These are phyloP conservation scores for Cryptococcus amylolentus DNA, from an alignment of 1,284 basidiomycete genomes.

Conservation along the genomic window DNA sequence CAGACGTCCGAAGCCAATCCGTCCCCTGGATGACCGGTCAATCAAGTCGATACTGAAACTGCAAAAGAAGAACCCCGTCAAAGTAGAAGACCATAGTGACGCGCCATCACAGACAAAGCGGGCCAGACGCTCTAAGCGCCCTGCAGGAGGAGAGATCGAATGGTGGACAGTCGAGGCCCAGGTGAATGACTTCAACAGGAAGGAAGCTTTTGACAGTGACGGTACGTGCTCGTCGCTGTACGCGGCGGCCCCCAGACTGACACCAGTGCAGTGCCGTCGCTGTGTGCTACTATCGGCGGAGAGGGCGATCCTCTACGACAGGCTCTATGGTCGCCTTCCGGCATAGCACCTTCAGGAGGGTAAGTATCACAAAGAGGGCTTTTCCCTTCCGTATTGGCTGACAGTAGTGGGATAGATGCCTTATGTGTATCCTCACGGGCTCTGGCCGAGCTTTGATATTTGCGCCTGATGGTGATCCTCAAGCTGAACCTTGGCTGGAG, in stretches of 20 bases:
- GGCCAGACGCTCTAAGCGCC: background rate
- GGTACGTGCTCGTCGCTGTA: no score
- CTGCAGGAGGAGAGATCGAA: conserved; percentile 29
- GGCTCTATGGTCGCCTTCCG: conserved; percentile 43
- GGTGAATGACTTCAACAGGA: background rate
- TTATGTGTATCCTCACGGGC: conserved; percentile 31
- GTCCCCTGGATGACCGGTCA: background rate
- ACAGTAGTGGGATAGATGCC: conserved; percentile 19
- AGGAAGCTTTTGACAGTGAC: background rate
- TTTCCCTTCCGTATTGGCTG: background rate
- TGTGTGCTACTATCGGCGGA: background rate
- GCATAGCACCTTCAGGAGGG: conserved; percentile 32
- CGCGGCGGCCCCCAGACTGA: no score
- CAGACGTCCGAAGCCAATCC: background rate
- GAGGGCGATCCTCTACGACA: conserved; percentile 27
- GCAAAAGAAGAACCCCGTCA: no score
- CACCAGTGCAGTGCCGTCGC: no score
- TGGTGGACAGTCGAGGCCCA: conserved; percentile 22
- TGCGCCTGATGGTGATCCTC: conserved; percentile 14
- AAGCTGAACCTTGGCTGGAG: background rate
- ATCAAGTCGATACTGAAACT: background rate
- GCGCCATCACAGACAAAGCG: no score
- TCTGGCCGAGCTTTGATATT: conserved; percentile 33
- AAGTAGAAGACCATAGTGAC: no score
- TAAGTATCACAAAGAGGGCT: conserved; percentile 9